Percentiles rank a stretch among this genome's conserved stretches.
Conservation (phyloP, 768 basidiomycete species). For the Candolleomyces eurysporus region DNA sequence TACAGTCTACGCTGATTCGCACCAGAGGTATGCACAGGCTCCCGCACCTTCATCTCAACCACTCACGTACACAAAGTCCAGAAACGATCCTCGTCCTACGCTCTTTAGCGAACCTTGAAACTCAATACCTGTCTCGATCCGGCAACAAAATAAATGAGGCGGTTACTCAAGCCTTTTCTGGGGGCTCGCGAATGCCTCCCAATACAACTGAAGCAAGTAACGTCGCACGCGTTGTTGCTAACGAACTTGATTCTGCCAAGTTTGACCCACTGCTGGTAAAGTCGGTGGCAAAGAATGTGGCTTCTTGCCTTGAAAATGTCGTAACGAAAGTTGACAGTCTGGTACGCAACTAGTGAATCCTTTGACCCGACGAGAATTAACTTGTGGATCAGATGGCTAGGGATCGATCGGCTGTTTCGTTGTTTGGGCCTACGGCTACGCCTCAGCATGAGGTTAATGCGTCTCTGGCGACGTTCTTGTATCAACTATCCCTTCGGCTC, state of each 20-base stretch:
- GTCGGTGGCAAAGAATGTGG: constrained; percentile 73
- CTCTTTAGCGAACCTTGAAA: constrained; percentile 79
- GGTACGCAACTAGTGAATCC: constrained; percentile 43
- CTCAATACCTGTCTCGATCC: constrained; percentile 84
- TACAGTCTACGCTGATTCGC: constrained; percentile 78
- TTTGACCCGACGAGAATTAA: constrained; percentile 2
- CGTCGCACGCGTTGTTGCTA: constrained; percentile 74
- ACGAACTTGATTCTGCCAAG: constrained; percentile 89
- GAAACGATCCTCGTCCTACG: constrained; percentile 90
- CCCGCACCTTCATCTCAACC: not conserved
- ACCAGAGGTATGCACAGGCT: constrained; percentile 65
- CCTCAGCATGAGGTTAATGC: constrained; percentile 78
- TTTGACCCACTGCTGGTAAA: constrained; percentile 89
- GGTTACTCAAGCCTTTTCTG: constrained; percentile 73
- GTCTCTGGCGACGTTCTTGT: constrained; percentile 74
- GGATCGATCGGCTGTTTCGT: constrained; percentile 74
- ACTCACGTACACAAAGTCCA: constrained; percentile 49
- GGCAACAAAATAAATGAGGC: constrained; percentile 82
- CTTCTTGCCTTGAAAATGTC: constrained; percentile 67
- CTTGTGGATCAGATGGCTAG: constrained; percentile 50
- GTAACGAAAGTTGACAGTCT: constrained; percentile 61
- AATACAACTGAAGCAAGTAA: constrained; percentile 74
- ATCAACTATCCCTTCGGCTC: constrained; percentile 71
- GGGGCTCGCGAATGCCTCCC: constrained; percentile 68
- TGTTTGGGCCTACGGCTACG: constrained; percentile 77